Percentiles rank a stretch among this genome's conserved stretches.
Conservation (phyloP, 768 basidiomycete genomes). For the Tricholoma terreum region DNA sequence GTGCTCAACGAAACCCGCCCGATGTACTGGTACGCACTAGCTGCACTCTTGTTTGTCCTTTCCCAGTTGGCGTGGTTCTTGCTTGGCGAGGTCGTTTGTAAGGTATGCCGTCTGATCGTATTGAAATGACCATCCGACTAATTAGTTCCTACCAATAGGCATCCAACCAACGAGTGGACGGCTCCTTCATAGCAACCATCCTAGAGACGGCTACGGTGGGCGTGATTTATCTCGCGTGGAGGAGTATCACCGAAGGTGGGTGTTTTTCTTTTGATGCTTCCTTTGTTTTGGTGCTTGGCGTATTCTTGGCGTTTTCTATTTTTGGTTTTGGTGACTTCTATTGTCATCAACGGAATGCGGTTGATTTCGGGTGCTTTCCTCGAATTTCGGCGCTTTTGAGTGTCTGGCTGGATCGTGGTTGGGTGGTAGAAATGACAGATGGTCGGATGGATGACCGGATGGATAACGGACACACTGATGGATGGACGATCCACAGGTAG, state of each 20-base stretch:
- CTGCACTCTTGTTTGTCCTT: constrained; percentile 75
- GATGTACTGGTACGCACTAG: constrained; percentile 71
- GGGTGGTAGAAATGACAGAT: too few relatives aligned
- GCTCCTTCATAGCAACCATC: constrained; percentile 81
- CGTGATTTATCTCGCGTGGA: constrained; percentile 76
- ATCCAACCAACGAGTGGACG: constrained; percentile 71
- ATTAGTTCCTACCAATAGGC: constrained; percentile 35
- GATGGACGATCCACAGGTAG: too few relatives aligned
- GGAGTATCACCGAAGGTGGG: constrained; percentile 84
- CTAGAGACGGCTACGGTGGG: constrained; percentile 75
- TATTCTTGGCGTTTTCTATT: not conserved
- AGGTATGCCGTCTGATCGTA: constrained; percentile 21
- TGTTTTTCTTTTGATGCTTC: constrained; percentile 5
- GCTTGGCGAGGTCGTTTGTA: constrained; percentile 75
- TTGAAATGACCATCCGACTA: too few relatives aligned
- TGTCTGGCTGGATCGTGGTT: too few relatives aligned
- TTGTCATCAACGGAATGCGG: too few relatives aligned
- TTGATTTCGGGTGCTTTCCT: too few relatives aligned
- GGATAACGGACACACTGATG: too few relatives aligned
- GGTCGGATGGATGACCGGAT: too few relatives aligned
- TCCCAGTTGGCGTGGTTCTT: constrained; percentile 84
- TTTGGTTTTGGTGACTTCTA: too few relatives aligned
- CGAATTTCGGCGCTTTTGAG: too few relatives aligned
- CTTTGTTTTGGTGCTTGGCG: constrained; percentile 6
- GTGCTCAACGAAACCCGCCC: constrained; percentile 80